Evolutionary conservation across 2,329 filamentous ascomycete genomes (phyloP).

Genomic region (Penicillium sp.): DNA sequence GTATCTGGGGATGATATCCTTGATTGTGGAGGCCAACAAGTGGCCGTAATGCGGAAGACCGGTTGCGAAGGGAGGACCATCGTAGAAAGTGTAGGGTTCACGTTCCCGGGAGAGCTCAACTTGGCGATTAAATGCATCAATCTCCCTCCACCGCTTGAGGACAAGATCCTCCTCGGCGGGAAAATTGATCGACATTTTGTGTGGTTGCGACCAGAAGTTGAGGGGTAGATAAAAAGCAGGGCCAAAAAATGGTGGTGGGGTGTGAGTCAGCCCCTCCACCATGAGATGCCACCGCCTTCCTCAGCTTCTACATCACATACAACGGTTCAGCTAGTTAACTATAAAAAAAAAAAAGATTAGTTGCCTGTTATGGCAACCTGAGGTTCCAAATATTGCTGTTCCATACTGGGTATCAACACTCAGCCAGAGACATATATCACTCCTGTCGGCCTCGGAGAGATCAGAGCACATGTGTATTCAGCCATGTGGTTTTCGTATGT

Average conservation of each 20-base stretch:
- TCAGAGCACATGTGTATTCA: no score
- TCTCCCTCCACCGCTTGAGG: conserved; percentile 83
- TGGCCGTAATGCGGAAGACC: conserved; percentile 68
- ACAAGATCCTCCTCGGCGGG: conserved; percentile 83
- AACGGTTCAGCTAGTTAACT: no score
- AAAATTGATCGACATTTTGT: conserved; percentile 79
- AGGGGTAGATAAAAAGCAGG: conserved; percentile 17
- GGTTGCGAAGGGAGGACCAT: conserved; percentile 76
- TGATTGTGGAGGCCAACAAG: conserved; percentile 86
- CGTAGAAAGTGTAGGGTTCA: conserved; percentile 90
- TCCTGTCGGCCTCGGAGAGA: no score
- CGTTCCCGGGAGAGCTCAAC: conserved; percentile 79
- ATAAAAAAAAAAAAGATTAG: background rate
- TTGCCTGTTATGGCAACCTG: no score
- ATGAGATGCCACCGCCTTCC: conserved; percentile 6
- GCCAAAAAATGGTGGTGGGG: background rate
- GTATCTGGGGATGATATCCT: conserved; percentile 93
- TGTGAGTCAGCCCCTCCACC: background rate
- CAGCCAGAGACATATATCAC: no score
- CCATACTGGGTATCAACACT: no score
- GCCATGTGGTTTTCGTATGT: no score
- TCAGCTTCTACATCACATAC: no score
- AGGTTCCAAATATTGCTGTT: no score
- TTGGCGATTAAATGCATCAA: conserved; percentile 84
- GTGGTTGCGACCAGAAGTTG: conserved; percentile 19